phyloP scores from a whole-genome alignment of 305 asterid species.

The Rubia tinctorum region DNA sequence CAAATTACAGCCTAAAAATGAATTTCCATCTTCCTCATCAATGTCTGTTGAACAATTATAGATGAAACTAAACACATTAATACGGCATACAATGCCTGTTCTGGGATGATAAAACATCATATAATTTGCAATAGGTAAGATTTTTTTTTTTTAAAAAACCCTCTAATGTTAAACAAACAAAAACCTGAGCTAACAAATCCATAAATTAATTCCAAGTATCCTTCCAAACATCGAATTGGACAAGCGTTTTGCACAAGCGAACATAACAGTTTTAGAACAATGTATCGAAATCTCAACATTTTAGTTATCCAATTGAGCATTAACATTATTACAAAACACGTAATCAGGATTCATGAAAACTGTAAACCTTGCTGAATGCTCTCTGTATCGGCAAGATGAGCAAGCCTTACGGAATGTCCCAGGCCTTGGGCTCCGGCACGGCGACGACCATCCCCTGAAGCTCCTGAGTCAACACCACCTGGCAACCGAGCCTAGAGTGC shows the following conservation, averaged over 20 bases:
- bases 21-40: too few species aligned
- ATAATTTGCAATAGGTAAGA: background rate
- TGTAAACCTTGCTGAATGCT: slow-evolving; percentile 13
- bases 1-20: too few species aligned
- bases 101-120: background rate
- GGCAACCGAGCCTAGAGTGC: slow-evolving; percentile 88
- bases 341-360: background rate
- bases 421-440: slow-evolving; percentile 77
- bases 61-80: background rate
- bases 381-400: too few species aligned
- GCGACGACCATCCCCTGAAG: slow-evolving; percentile 96
- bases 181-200: background rate
- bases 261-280: slow-evolving; percentile 4
- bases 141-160: too few species aligned
- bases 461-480: slow-evolving; percentile 72
- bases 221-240: slow-evolving; percentile 7
- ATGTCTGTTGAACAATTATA: background rate
- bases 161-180: background rate
- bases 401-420: slow-evolving; percentile 79
- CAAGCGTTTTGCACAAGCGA: background rate
- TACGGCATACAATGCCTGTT: background rate
- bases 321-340: slow-evolving; percentile 11
- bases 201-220: slow-evolving; percentile 5
- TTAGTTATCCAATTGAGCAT: slow-evolving; percentile 9
- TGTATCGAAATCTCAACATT: slow-evolving; percentile 14